These are phyloP conservation scores for Podaxis carcinomalis DNA, from an alignment of 768 basidiomycete species.

Conservation along the genomic window DNA sequence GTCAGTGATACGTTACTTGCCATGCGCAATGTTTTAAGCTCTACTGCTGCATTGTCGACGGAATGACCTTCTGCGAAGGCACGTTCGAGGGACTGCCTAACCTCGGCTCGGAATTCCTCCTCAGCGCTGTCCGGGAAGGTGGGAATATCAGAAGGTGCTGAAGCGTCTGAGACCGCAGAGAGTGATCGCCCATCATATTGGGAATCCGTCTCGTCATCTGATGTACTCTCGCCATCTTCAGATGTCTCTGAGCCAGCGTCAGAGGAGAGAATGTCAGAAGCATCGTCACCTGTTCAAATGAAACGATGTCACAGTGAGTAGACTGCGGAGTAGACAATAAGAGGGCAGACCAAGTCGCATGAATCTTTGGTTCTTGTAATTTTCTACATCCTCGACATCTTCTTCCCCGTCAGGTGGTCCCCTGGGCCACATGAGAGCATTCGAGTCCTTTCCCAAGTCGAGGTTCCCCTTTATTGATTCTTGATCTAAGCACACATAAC, in stretches of 20 bases:
- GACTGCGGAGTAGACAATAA: constrained; percentile 4
- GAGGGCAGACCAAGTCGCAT: constrained; percentile 63
- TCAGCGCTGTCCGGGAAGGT: constrained; percentile 41
- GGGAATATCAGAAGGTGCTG: constrained; percentile 32
- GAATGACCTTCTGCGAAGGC: constrained; percentile 91
- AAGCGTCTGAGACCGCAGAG: constrained; percentile 46
- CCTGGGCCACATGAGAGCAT: constrained; percentile 80
- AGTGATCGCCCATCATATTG: constrained; percentile 29
- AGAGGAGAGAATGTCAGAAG: constrained; percentile 57
- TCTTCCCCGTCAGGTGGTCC: constrained; percentile 61
- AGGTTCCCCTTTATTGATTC: constrained; percentile 32
- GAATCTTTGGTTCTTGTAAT: constrained; percentile 60
- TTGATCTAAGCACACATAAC: constrained; percentile 37
- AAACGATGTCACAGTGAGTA: background rate
- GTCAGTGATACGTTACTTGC: constrained; percentile 88
- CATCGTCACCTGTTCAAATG: constrained; percentile 47
- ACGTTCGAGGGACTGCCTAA: constrained; percentile 81
- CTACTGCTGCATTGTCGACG: constrained; percentile 89
- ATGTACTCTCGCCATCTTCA: constrained; percentile 41
- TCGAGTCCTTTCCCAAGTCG: constrained; percentile 62
- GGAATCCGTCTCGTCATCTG: constrained; percentile 35
- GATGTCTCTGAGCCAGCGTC: constrained; percentile 58
- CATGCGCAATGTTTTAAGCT: constrained; percentile 95
- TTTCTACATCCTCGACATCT: constrained; percentile 48
- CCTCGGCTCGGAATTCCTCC: constrained; percentile 73